These are phyloP conservation scores for Dryas octopetala DNA, from an alignment of 306 rosid species.

Conservation along the genomic window DNA sequence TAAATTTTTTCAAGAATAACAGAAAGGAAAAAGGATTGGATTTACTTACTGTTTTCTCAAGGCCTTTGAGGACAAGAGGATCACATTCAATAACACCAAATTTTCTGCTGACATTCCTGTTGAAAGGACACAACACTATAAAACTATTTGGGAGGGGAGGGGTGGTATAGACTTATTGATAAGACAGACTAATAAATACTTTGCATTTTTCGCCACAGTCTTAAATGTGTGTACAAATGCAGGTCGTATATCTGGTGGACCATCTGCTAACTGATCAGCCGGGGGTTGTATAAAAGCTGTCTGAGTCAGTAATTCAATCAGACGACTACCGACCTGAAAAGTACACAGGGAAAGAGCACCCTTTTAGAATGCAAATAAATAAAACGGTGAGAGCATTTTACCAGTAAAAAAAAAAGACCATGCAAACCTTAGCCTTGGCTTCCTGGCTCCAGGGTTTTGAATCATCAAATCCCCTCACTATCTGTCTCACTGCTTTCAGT, in stretches of 20 bases:
- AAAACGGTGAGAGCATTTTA: constrained; percentile 20
- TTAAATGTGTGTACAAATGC: constrained; percentile 73
- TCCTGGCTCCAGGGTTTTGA: constrained; percentile 69
- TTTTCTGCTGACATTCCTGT: constrained; percentile 57
- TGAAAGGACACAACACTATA: constrained; percentile 26
- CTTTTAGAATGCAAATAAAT: constrained; percentile 22
- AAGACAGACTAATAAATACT: constrained; percentile 42
- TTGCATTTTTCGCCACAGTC: constrained; percentile 40
- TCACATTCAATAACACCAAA: constrained; percentile 78
- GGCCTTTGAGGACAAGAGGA: constrained; percentile 80
- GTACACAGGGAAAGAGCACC: neutral
- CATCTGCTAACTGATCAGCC: constrained; percentile 56
- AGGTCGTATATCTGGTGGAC: constrained; percentile 78
- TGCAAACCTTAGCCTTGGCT: constrained; percentile 67
- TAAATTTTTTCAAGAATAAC: constrained; percentile 17
- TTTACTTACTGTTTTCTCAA: constrained; percentile 70
- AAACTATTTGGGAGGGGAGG: constrained; percentile 25
- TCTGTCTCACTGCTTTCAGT: constrained; percentile 51
- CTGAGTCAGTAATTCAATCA: constrained; percentile 73
- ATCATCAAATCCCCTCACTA: constrained; percentile 50
- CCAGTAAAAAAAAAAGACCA: constrained; percentile 22
- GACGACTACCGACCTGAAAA: constrained; percentile 85
- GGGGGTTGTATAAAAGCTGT: constrained; percentile 92
- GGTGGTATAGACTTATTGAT: constrained; percentile 15
- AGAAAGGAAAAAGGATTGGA: neutral